These are phyloP conservation scores for Thalia dealbata DNA, from an alignment of 176 grass and related monocot genomes.

Conservation along the genomic window DNA sequence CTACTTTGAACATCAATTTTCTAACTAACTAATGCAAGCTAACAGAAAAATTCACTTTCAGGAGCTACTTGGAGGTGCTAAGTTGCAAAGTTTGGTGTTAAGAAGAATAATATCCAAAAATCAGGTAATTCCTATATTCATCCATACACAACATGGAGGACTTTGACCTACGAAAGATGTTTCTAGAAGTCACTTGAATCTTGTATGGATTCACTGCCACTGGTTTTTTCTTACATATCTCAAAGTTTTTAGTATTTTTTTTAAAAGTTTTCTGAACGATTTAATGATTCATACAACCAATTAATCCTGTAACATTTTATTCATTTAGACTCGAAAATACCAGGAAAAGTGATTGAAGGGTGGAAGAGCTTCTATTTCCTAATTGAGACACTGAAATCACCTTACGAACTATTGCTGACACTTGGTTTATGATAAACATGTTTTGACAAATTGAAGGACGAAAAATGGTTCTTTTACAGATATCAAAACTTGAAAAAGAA, in stretches of 20 bases:
- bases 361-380: not conserved
- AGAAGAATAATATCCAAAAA: conserved; percentile 50
- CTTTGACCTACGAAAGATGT: too few species aligned
- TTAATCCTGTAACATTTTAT: too few species aligned
- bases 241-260: too few species aligned
- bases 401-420: not conserved
- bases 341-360: not conserved
- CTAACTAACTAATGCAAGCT: not conserved
- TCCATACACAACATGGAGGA: not conserved
- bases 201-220: too few species aligned
- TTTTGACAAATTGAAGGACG: not conserved
- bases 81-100: conserved; percentile 49
- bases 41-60: conserved; percentile 7
- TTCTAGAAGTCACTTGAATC: too few species aligned
- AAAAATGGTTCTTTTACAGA: not conserved
- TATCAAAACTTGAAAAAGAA: too few species aligned
- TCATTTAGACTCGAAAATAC: not conserved
- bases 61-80: conserved; percentile 37
- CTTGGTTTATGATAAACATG: not conserved
- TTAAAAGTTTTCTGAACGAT: too few species aligned
- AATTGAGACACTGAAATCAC: not conserved
- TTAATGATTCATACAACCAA: too few species aligned
- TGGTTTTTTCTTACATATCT: too few species aligned
- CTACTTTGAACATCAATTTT: not conserved
- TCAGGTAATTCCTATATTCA: conserved; percentile 41